These are phyloP conservation scores for Miscanthus sacchariflorus DNA, from an alignment of 202 grass and related monocot species.

Conservation along the genomic window DNA sequence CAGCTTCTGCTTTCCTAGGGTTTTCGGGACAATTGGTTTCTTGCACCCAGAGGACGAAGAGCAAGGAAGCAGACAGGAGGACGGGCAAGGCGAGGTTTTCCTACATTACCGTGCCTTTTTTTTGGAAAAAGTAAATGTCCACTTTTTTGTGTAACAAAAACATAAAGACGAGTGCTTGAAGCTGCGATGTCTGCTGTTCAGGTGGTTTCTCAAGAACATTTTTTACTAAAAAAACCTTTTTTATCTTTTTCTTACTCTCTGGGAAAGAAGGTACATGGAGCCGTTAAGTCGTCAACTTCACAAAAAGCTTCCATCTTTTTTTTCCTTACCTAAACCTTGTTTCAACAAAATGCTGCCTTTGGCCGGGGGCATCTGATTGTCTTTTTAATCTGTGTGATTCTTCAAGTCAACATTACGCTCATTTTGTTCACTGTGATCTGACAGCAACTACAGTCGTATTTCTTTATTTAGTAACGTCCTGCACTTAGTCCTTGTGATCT, in stretches of 20 bases:
- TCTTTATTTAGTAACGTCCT: not conserved
- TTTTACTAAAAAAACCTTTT: not conserved
- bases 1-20: not conserved
- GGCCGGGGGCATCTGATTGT: not conserved
- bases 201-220: not conserved
- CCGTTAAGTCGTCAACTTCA: not conserved
- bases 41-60: not conserved
- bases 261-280: not conserved
- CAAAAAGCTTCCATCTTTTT: not conserved
- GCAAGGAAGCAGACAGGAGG: too few species aligned
- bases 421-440: not conserved
- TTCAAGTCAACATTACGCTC: not conserved
- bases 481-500: not conserved
- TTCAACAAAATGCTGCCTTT: not conserved
- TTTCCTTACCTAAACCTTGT: not conserved
- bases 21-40: slow-evolving; percentile 9
- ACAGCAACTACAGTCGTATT: not conserved
- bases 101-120: not conserved
- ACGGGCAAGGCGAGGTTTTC: too few species aligned
- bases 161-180: not conserved
- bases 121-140: not conserved
- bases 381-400: not conserved
- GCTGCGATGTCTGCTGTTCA: not conserved
- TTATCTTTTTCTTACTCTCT: not conserved
- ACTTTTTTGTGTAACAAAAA: not conserved